phyloP scores from a whole-genome alignment of 2,329 filamentous ascomycete species.

The Alternaria longipes region DNA sequence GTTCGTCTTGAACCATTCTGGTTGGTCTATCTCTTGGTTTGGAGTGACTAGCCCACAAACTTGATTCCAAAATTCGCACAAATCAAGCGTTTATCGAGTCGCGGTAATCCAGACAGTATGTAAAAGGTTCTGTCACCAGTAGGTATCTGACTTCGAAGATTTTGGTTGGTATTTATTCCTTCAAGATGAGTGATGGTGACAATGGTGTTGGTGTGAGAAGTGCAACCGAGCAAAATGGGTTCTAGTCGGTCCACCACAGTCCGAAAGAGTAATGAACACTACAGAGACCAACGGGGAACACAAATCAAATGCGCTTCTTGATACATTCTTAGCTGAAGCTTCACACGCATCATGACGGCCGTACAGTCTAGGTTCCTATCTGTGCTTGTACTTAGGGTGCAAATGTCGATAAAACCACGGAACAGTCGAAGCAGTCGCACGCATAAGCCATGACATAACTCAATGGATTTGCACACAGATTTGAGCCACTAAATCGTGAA shows the following conservation, averaged over 20 bases:
- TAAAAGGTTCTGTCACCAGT: not conserved
- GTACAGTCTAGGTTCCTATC: too few relatives aligned
- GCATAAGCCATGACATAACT: not conserved
- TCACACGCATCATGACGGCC: not conserved
- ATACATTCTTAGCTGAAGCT: not conserved
- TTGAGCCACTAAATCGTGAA: not conserved
- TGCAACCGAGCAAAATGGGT: slow-evolving; percentile 18
- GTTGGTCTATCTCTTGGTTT: not conserved
- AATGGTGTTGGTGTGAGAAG: slow-evolving; percentile 4
- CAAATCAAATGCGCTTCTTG: not conserved
- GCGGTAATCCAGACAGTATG: not conserved
- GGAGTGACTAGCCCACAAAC: not conserved
- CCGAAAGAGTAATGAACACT: not conserved
- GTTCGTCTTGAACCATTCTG: not conserved
- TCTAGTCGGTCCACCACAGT: not conserved
- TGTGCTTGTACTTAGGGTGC: not conserved
- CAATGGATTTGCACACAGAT: not conserved
- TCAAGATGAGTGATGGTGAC: not conserved
- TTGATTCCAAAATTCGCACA: not conserved
- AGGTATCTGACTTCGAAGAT: too few relatives aligned
- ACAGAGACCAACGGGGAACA: not conserved
- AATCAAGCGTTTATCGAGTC: not conserved
- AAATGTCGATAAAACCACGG: not conserved
- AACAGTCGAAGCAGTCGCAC: not conserved
- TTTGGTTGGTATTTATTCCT: not conserved